Percentiles rank a stretch among this genome's conserved stretches.
phyloP scores from a whole-genome alignment of 495 filamentous ascomycete genomes.

The Hyaloscypha bicolor region DNA sequence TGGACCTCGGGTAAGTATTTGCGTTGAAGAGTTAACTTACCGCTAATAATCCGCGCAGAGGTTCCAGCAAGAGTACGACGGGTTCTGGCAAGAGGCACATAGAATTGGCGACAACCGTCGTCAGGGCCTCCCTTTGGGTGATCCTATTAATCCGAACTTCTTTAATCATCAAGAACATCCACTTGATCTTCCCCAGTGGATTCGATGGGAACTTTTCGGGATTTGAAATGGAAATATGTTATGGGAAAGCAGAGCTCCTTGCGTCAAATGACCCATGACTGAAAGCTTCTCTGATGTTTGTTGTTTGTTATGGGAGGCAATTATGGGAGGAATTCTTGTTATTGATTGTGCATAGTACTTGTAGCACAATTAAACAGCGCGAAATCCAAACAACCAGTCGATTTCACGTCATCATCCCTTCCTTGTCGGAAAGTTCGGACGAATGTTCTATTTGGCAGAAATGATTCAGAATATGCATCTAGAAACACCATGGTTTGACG shows the following conservation, averaged over 20 bases:
- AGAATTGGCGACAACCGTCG: conserved; percentile 21
- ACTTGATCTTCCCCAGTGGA: conserved; percentile 13
- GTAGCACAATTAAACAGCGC: not conserved
- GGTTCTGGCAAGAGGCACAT: conserved; percentile 32
- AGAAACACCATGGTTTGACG: not conserved
- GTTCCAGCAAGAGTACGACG: conserved; percentile 24
- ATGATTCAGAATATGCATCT: not conserved
- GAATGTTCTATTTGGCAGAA: not conserved
- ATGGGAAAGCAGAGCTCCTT: too few relatives aligned
- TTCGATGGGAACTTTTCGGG: not conserved
- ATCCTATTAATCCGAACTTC: conserved; percentile 12
- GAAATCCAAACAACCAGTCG: not conserved
- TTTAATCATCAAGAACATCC: conserved; percentile 10
- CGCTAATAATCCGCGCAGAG: conserved; percentile 16
- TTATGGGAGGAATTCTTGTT: not conserved
- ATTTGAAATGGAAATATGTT: too few relatives aligned
- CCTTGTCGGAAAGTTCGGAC: not conserved
- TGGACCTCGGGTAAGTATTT: conserved; percentile 23
- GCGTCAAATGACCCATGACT: too few relatives aligned
- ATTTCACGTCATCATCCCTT: not conserved
- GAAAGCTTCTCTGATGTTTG: too few relatives aligned
- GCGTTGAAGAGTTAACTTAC: not conserved
- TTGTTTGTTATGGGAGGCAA: not conserved
- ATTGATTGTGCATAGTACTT: not conserved
- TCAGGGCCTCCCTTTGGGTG: not conserved